Evolutionary conservation across 2,329 filamentous ascomycete species (phyloP).

Genomic region (Rasamsonia emersonii): DNA sequence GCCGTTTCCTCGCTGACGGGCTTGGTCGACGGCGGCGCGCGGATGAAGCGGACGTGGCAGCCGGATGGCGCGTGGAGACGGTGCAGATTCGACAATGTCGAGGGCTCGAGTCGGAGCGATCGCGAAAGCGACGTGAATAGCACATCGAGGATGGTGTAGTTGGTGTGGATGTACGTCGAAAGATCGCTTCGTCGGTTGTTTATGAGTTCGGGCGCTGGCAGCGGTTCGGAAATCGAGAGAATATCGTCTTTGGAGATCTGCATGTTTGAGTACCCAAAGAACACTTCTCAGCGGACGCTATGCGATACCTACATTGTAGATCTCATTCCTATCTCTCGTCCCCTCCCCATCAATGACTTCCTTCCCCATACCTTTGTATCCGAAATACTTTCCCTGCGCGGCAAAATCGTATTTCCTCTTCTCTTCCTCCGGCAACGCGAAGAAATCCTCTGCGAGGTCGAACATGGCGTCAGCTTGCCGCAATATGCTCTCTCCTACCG

Average conservation of each 20-base stretch:
- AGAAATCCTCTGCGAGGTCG: slow-evolving; percentile 2
- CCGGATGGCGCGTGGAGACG: slow-evolving; percentile 1
- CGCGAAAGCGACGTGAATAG: too few relatives aligned
- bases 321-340: slow-evolving; percentile 1
- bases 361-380: slow-evolving; percentile 4
- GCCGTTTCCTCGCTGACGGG: too few relatives aligned
- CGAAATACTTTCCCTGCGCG: background rate
- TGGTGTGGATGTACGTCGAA: slow-evolving; percentile 1
- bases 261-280: too few relatives aligned
- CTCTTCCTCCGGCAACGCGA: slow-evolving; percentile 1
- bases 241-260: slow-evolving; percentile 6
- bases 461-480: slow-evolving; percentile 5
- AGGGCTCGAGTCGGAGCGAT: background rate
- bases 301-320: slow-evolving; percentile 5
- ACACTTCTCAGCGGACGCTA: too few relatives aligned
- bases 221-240: background rate
- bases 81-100: slow-evolving; percentile 2
- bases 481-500: slow-evolving; percentile 1
- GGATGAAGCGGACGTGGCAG: slow-evolving; percentile 3
- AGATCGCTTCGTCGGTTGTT: slow-evolving; percentile 1
- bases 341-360: slow-evolving; percentile 4
- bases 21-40: slow-evolving; percentile 3
- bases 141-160: background rate
- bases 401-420: slow-evolving; percentile 5
- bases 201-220: background rate